Percentiles rank a stretch among this genome's conserved stretches.
Evolutionary conservation across 164 flowering plant species (phyloP).

Genomic region (Hamamelis virginiana): DNA sequence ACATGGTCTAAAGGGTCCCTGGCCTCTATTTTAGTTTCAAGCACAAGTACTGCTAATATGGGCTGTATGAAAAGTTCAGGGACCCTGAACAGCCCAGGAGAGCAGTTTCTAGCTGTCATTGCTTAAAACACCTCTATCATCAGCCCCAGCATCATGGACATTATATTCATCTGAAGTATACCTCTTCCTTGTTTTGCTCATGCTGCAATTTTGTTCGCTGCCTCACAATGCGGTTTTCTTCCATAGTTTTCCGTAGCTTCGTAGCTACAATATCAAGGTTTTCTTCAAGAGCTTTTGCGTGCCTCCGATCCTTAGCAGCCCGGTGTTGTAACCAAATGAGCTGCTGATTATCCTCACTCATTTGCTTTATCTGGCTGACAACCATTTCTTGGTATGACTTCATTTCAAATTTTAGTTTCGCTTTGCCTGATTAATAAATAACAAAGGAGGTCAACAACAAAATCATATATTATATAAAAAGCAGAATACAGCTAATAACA

Average conservation of each 20-base stretch:
- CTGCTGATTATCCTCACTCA: conserved; percentile 82
- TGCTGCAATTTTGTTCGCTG: conserved; percentile 62
- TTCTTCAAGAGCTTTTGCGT: conserved; percentile 53
- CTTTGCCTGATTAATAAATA: conserved; percentile 49
- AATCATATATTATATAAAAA: too few species aligned
- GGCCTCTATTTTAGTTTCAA: background rate
- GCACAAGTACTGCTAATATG: background rate
- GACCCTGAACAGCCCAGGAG: background rate
- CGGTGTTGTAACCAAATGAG: conserved; percentile 54
- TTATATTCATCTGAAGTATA: conserved; percentile 18
- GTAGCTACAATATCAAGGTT: conserved; percentile 43
- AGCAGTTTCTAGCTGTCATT: too few species aligned
- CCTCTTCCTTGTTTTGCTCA: conserved; percentile 82
- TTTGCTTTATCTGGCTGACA: conserved; percentile 58
- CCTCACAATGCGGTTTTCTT: conserved; percentile 58
- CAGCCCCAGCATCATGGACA: too few species aligned
- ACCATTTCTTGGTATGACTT: conserved; percentile 80
- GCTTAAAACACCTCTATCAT: background rate
- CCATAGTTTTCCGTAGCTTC: conserved; percentile 55
- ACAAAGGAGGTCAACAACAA: background rate
- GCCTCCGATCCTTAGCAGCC: conserved; percentile 41
- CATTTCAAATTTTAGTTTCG: conserved; percentile 72
- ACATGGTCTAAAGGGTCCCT: background rate
- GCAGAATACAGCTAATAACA: too few species aligned
- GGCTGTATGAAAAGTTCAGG: background rate